Conservation (phyloP, 352 stramenopile species). For the Phytophthora boehmeriae region DNA sequence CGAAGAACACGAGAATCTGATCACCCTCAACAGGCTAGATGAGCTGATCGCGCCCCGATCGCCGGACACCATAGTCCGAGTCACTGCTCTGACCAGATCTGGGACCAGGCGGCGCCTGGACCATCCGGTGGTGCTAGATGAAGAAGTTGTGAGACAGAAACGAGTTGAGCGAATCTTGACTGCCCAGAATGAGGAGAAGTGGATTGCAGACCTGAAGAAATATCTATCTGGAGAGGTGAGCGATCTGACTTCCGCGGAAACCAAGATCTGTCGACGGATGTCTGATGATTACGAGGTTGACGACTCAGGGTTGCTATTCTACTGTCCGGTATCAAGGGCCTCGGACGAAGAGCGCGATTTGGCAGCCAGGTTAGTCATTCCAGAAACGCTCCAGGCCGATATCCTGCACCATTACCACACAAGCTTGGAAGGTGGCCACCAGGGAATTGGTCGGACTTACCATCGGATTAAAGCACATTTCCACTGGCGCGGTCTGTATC, state of each 20-base stretch:
- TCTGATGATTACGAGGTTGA: not conserved
- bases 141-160: no score
- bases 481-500: slow-evolving; percentile 10
- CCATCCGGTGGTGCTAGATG: no score
- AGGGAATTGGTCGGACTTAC: slow-evolving; percentile 8
- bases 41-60: not conserved
- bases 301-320: not conserved
- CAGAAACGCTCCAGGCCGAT: not conserved
- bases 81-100: not conserved
- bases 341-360: not conserved
- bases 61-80: not conserved
- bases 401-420: no score
- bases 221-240: no score
- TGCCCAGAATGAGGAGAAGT: no score
- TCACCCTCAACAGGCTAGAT: slow-evolving; percentile 3
- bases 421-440: slow-evolving; percentile 7
- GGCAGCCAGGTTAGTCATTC: not conserved
- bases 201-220: no score
- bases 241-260: no score
- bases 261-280: no score
- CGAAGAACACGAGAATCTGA: not conserved
- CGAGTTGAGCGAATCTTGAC: no score
- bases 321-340: not conserved
- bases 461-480: slow-evolving; percentile 1
- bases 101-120: no score